These are phyloP conservation scores for Cercospora brassicicola DNA, from an alignment of 2,329 filamentous ascomycete genomes.

Conservation along the genomic window DNA sequence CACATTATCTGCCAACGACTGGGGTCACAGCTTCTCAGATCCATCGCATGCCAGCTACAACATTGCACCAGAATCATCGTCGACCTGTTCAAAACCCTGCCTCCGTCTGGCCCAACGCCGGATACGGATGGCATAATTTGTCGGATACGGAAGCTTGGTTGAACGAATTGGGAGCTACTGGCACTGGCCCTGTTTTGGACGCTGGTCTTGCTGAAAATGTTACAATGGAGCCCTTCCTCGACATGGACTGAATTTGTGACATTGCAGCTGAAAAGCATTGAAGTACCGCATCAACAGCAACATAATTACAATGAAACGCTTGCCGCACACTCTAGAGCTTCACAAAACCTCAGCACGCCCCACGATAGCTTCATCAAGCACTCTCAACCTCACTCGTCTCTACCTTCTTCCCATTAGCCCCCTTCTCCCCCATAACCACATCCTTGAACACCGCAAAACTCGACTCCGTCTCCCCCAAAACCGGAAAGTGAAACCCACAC, in stretches of 20 bases:
- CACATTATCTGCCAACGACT: background rate
- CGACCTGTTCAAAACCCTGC: background rate
- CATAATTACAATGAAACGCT: background rate
- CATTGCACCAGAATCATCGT: background rate
- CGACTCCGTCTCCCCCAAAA: constrained; percentile 8
- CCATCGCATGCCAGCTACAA: background rate
- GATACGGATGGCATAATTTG: background rate
- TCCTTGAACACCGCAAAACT: constrained; percentile 17
- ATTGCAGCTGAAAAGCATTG: background rate
- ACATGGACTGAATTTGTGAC: background rate
- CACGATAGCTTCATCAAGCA: background rate
- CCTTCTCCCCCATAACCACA: background rate
- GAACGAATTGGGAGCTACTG: background rate
- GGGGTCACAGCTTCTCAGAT: background rate
- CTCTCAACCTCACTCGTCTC: background rate
- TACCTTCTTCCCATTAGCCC: background rate
- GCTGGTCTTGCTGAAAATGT: background rate
- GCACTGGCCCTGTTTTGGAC: background rate
- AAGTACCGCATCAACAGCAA: background rate
- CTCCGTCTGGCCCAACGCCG: background rate
- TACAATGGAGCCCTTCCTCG: background rate
- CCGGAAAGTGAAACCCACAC: constrained; percentile 13
- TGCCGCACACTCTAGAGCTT: background rate
- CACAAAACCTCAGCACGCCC: background rate
- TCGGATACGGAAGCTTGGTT: background rate